Percentiles rank a stretch among this genome's conserved stretches.
Evolutionary conservation across 352 stramenopile genomes (phyloP).

Genomic region (Phytophthora citrophthora): DNA sequence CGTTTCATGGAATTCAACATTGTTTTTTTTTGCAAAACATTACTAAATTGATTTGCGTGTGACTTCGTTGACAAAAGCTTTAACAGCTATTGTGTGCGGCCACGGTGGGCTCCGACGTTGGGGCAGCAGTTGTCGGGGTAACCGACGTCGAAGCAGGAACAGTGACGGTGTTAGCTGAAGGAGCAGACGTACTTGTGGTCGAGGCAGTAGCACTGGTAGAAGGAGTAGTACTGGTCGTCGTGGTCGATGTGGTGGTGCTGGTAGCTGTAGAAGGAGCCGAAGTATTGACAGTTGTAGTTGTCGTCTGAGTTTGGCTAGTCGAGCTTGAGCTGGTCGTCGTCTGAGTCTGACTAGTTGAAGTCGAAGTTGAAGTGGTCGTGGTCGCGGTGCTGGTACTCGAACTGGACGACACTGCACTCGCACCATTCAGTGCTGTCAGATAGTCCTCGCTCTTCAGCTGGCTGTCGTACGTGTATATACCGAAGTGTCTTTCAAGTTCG

Average conservation of each 20-base stretch:
- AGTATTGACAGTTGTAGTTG: conserved; percentile 1
- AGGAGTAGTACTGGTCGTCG: background rate
- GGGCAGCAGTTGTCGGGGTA: background rate
- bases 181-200: background rate
- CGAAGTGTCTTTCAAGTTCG: conserved; percentile 63
- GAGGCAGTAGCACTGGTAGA: background rate
- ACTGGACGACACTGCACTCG: conserved; percentile 20
- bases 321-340: conserved; percentile 2
- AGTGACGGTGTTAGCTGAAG: background rate
- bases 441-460: conserved; percentile 49
- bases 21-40: no score
- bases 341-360: background rate
- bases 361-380: conserved; percentile 5
- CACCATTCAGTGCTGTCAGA: conserved; percentile 22
- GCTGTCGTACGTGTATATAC: conserved; percentile 56
- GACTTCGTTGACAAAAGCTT: background rate
- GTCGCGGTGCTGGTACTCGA: conserved; percentile 6
- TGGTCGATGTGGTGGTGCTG: background rate
- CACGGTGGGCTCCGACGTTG: conserved; percentile 7
- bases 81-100: conserved; percentile 19
- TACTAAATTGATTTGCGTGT: background rate
- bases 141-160: background rate
- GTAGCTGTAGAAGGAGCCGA: background rate
- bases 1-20: no score
- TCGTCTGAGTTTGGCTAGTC: conserved; percentile 3